phyloP scores from a whole-genome alignment of 192 early-diverging fungal species.

The Podila horticola region DNA sequence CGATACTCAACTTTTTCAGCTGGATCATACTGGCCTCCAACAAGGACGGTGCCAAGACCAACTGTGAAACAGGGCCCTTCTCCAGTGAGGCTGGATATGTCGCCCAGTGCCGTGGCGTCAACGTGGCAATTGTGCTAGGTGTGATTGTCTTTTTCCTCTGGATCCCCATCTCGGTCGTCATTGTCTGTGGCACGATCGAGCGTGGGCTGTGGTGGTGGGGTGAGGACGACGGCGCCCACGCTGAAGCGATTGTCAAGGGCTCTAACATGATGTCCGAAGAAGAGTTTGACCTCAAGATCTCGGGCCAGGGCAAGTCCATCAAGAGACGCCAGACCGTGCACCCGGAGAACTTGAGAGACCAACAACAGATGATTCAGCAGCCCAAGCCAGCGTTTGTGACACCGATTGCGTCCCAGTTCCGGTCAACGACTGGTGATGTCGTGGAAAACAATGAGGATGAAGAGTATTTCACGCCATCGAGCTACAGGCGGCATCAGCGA shows the following conservation, averaged over 20 bases:
- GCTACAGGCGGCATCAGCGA: constrained; percentile 44
- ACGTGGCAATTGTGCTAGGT: constrained; percentile 29
- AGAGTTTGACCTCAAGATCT: constrained; percentile 49
- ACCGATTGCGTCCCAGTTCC: constrained; percentile 48
- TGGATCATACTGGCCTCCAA: constrained; percentile 35
- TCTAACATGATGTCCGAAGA: constrained; percentile 53
- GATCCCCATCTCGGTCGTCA: constrained; percentile 48
- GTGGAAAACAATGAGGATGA: constrained; percentile 1
- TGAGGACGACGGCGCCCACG: constrained; percentile 46
- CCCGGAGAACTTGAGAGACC: constrained; percentile 13
- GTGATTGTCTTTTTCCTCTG: constrained; percentile 42
- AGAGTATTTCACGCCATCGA: constrained; percentile 34
- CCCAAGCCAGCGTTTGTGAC: constrained; percentile 49
- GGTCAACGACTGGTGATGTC: not conserved
- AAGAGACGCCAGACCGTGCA: constrained; percentile 41
- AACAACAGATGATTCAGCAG: constrained; percentile 39
- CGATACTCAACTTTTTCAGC: constrained; percentile 49
- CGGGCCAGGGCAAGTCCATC: constrained; percentile 28
- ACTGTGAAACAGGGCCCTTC: constrained; percentile 9
- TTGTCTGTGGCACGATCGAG: constrained; percentile 49
- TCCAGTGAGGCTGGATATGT: constrained; percentile 9
- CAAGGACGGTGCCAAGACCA: constrained; percentile 24
- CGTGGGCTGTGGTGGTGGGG: constrained; percentile 54
- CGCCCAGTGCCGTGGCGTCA: constrained; percentile 36
- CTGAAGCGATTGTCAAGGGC: constrained; percentile 18